phyloP scores from a whole-genome alignment of 306 rosid genomes.

The Coriaria nepalensis region DNA sequence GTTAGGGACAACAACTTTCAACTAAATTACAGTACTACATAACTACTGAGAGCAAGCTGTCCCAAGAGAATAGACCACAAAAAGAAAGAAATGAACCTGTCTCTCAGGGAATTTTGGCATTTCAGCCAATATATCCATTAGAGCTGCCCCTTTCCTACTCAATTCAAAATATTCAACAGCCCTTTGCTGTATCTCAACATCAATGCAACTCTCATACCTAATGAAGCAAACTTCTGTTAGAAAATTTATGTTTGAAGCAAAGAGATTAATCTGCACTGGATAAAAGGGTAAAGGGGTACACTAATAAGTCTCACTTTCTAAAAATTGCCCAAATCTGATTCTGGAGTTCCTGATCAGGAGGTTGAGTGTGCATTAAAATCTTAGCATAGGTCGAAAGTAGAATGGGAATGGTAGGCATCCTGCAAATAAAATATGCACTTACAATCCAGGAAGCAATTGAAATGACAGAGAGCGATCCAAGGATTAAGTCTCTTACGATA shows the following conservation, averaged over 20 bases:
- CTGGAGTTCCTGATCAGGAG: conserved; percentile 92
- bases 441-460: conserved; percentile 13
- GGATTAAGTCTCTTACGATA: conserved; percentile 52
- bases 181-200: conserved; percentile 96
- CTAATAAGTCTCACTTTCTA: conserved; percentile 58
- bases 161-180: conserved; percentile 89
- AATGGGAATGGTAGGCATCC: conserved; percentile 73
- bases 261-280: background rate
- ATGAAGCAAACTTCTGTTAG: conserved; percentile 20
- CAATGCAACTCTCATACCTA: conserved; percentile 97
- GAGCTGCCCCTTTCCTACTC: conserved; percentile 83
- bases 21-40: background rate
- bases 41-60: conserved; percentile 14
- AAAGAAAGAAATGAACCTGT: conserved; percentile 43
- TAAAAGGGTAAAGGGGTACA: conserved; percentile 5
- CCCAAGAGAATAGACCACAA: conserved; percentile 8
- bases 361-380: conserved; percentile 93
- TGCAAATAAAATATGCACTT: conserved; percentile 32
- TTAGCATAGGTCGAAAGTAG: conserved; percentile 97
- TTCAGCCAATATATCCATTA: conserved; percentile 85
- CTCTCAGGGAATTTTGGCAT: conserved; percentile 99
- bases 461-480: background rate
- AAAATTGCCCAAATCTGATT: conserved; percentile 92
- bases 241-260: conserved; percentile 7
- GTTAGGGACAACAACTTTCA: conserved; percentile 6